Percentiles rank a stretch among this genome's conserved stretches.
phyloP scores from a whole-genome alignment of 75 land plant genomes.

The Ceratopteris richardii region DNA sequence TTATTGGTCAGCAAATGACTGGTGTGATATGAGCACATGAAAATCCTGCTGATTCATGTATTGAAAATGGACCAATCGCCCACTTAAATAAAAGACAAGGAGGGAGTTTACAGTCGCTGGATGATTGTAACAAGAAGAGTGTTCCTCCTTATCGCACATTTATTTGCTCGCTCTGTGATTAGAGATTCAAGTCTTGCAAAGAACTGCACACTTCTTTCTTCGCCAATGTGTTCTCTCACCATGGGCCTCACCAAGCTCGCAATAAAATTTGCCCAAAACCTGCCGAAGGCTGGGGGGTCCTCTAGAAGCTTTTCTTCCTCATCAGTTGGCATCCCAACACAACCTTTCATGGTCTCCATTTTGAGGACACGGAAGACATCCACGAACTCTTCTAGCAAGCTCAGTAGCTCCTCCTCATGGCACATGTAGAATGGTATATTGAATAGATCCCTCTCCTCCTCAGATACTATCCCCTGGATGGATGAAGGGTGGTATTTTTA shows the following conservation, averaged over 20 bases:
- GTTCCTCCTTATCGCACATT: not conserved
- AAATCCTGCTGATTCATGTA: no score
- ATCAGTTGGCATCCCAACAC: slow-evolving; percentile 46
- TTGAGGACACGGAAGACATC: slow-evolving; percentile 29
- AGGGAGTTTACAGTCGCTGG: not conserved
- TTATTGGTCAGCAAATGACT: no score
- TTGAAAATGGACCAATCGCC: no score
- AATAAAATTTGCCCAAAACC: slow-evolving; percentile 43
- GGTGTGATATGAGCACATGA: no score
- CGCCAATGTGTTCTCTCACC: slow-evolving; percentile 51
- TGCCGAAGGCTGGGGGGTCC: slow-evolving; percentile 37
- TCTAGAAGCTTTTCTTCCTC: slow-evolving; percentile 25
- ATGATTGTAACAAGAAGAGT: not conserved
- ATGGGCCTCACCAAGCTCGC: slow-evolving; percentile 40
- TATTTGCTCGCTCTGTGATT: slow-evolving; percentile 15
- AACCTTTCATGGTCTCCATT: slow-evolving; percentile 25
- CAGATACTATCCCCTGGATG: slow-evolving; percentile 40
- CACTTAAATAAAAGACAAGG: no score
- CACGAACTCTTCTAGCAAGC: slow-evolving; percentile 42
- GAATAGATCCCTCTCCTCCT: slow-evolving; percentile 50
- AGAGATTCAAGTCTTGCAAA: slow-evolving; percentile 33
- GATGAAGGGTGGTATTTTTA: not conserved
- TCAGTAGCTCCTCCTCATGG: slow-evolving; percentile 41
- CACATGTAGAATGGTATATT: slow-evolving; percentile 60
- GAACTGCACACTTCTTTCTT: slow-evolving; percentile 31